These are phyloP conservation scores for Hypomontagnella monticulosa DNA, from an alignment of 495 filamentous ascomycete genomes.

Conservation along the genomic window DNA sequence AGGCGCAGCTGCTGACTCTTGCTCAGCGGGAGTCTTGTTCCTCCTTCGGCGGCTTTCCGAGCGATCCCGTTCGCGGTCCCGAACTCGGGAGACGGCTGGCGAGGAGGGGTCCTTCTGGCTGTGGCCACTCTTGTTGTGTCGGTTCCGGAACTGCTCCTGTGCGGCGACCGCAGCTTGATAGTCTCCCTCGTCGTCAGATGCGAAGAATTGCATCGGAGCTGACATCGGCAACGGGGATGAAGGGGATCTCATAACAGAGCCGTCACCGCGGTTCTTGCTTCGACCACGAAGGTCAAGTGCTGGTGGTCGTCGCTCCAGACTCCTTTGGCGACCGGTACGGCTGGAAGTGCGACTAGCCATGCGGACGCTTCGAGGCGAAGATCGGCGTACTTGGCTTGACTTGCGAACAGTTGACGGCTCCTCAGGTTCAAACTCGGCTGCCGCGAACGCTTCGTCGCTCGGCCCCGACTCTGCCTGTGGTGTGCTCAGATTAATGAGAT, in stretches of 20 bases:
- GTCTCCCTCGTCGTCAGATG: constrained; percentile 67
- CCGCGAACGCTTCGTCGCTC: constrained; percentile 19
- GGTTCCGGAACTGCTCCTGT: constrained; percentile 67
- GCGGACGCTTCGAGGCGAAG: constrained; percentile 53
- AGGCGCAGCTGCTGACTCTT: constrained; percentile 33
- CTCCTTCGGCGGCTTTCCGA: constrained; percentile 61
- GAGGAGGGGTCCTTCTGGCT: constrained; percentile 62
- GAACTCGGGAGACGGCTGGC: constrained; percentile 52
- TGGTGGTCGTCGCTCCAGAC: constrained; percentile 59
- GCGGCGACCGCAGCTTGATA: constrained; percentile 68
- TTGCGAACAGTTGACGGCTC: constrained; percentile 57
- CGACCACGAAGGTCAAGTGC: constrained; percentile 64
- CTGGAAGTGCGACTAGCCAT: constrained; percentile 51
- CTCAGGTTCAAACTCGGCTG: constrained; percentile 32
- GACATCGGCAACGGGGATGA: constrained; percentile 81
- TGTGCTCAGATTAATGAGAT: constrained; percentile 68
- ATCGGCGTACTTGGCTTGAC: constrained; percentile 48
- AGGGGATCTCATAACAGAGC: constrained; percentile 73
- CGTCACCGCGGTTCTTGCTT: constrained; percentile 61
- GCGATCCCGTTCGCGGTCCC: constrained; percentile 57
- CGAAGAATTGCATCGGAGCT: constrained; percentile 51
- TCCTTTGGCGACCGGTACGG: constrained; percentile 61
- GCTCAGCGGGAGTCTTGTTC: constrained; percentile 45
- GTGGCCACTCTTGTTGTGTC: constrained; percentile 63
- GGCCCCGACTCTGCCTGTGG: constrained; percentile 44